These are phyloP conservation scores for Phlegmacium glaucopus DNA, from an alignment of 768 basidiomycete genomes.

Conservation along the genomic window DNA sequence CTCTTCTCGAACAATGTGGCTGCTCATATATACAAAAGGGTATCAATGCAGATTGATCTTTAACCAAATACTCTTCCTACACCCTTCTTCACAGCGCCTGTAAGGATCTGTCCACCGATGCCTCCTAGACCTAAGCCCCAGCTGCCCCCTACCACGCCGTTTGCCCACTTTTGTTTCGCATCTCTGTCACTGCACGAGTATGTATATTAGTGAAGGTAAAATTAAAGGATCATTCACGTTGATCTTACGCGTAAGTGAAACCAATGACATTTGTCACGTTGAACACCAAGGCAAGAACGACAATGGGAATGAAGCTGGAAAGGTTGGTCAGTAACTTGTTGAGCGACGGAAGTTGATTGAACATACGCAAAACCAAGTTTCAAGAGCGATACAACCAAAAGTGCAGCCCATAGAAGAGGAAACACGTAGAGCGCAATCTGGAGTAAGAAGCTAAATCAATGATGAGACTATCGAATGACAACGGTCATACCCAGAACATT, in stretches of 20 bases:
- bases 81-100: constrained; percentile 78
- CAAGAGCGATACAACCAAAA: constrained; percentile 86
- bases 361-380: constrained; percentile 86
- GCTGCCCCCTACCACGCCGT: constrained; percentile 59
- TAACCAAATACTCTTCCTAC: constrained; percentile 74
- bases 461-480: neutral
- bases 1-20: neutral
- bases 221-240: neutral
- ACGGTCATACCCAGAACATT: constrained; percentile 82
- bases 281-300: constrained; percentile 91
- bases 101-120: constrained; percentile 80
- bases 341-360: neutral
- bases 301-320: constrained; percentile 91
- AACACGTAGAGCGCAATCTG: constrained; percentile 89
- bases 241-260: constrained; percentile 87
- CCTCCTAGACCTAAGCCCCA: constrained; percentile 79
- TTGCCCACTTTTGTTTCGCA: constrained; percentile 91
- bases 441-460: neutral
- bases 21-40: constrained; percentile 1
- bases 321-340: constrained; percentile 6
- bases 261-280: constrained; percentile 95
- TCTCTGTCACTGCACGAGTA: constrained; percentile 68
- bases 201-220: constrained; percentile 9
- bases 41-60: constrained; percentile 1
- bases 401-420: constrained; percentile 82